Evolutionary conservation across 345 rosid genomes (phyloP), one percentile per base, ranked within the genome.

Genomic region (Punica granatum): DNA sequence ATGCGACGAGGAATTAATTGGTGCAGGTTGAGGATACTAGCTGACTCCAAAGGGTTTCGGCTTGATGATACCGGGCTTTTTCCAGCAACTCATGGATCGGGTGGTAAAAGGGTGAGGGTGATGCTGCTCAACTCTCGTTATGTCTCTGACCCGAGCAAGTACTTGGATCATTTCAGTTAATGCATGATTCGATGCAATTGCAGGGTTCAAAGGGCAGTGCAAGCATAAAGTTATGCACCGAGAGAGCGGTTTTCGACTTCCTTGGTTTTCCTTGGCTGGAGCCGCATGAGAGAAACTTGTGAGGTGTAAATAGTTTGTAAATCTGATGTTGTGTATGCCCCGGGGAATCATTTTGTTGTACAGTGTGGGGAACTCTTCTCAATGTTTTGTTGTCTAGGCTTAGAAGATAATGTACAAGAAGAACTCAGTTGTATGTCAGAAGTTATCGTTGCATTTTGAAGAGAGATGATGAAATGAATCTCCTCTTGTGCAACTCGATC

Each of bases 1-100:
- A 51, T 36, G 37, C 19, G n/a, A 19, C 34, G 32, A 23, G 33
- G 34, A 35, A 72, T 32, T n/a, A 10, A 46, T 65, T 60, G 66
- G 28, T 79, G 76, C 82, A 94, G 99, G 88, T 74, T 94, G 79
- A 91, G 99, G 78, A 72, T 91, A 80, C 76, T 94, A 43, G 95
- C 97, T 26, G 93, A 91, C 51, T 86, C 97, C 28, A 94, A 89
- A 80, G 96, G 99, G 63, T 91, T 62, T 77, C 76, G 82, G 60
- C 96, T 91, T 32, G 97, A 94, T 65, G 99, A 94, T 69, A 91
- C 95, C 32, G 99, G 97, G 44, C 72, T 94, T 18, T 94, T 86
- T 77, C 95, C 89, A n/a, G 91, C 92, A 34, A 91, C 90, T 66
- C 90, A 70, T 13, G 84, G 92, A 65, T 88, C 96, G 25, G 81